Evolutionary conservation across 176 grass and related monocot genomes (phyloP), one percentile per base, ranked within the genome.

Genomic region (Avena atlantica): DNA sequence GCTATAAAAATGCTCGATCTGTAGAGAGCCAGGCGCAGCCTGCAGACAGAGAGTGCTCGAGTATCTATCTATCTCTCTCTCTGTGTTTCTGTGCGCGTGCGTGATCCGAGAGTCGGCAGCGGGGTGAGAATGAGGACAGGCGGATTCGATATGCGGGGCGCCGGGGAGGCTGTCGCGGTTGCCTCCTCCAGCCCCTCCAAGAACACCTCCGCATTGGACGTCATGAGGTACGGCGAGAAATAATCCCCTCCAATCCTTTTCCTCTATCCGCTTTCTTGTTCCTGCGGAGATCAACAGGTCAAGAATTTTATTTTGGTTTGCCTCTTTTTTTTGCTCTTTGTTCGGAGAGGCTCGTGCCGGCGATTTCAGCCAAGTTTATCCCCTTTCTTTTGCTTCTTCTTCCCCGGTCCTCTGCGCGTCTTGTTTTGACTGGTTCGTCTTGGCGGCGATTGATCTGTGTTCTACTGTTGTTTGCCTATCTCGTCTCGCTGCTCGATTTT

Each of bases 201-300:
- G 57, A 45, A 85, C 76, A 1, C 59, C 19, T 58, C 92, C 56
- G 85, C 92, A 93, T 92, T 92, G 86, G 86, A 92, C 58, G 87
- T 92, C 80, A 92, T 89, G 70, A 92, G 90, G 92, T 97, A 70
- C 14, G 40, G 52, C 14, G 25, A 36, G 67, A 80, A 76, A 48
- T 72, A 31, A 81, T 80, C 76, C 78, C 21, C 5, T 55, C 64
- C 15, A 81, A 23, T 73, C 24, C 84, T 56, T 65, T 65, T 56
- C 9, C 8, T 23, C 0, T 27, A 63, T 19, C 9, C 0, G 72
- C 9, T 82, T 14, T 42, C 40, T 6, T 6, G 29, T 47, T 23
- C 19, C 14, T 68, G 2, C 16, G 24, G 58, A 47, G 80, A 79
- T 79, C 66, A 66, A 34, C 64, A 9, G 2, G 74, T 12, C 2